phyloP scores from a whole-genome alignment of 768 basidiomycete species.

The Dentipellis fragilis region DNA sequence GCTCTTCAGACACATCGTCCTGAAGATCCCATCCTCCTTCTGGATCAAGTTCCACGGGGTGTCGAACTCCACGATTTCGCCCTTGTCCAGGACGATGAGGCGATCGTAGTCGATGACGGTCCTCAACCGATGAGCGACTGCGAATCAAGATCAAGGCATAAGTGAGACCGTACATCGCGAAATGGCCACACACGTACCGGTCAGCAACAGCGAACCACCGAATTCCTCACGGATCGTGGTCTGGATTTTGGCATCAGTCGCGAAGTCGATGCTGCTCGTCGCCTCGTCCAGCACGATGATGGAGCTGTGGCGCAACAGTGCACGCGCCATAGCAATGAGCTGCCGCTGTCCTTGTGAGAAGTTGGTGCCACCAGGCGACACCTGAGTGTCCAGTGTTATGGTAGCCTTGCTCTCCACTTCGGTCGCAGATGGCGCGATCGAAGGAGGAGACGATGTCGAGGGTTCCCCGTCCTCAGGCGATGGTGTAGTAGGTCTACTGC shows the following conservation, averaged over 20 bases:
- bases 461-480: constrained; percentile 27
- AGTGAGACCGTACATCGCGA: background rate
- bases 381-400: constrained; percentile 64
- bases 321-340: constrained; percentile 78
- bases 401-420: constrained; percentile 46
- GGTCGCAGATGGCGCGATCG: constrained; percentile 28
- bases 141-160: background rate
- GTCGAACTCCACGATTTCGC: constrained; percentile 40
- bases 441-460: constrained; percentile 29
- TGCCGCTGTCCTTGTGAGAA: constrained; percentile 92
- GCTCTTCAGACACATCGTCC: constrained; percentile 48
- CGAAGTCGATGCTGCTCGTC: constrained; percentile 80
- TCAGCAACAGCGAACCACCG: constrained; percentile 46
- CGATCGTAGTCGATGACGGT: constrained; percentile 77
- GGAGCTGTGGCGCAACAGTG: constrained; percentile 58
- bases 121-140: constrained; percentile 24
- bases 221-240: constrained; percentile 83
- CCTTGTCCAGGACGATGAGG: constrained; percentile 67
- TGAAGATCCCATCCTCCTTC: constrained; percentile 36
- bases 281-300: constrained; percentile 79
- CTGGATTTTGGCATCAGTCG: constrained; percentile 87
- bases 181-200: background rate
- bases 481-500: constrained; percentile 32
- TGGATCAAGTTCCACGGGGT: constrained; percentile 38
- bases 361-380: constrained; percentile 81